phyloP scores from a whole-genome alignment of 164 flowering plant genomes.

The Piper betle region DNA sequence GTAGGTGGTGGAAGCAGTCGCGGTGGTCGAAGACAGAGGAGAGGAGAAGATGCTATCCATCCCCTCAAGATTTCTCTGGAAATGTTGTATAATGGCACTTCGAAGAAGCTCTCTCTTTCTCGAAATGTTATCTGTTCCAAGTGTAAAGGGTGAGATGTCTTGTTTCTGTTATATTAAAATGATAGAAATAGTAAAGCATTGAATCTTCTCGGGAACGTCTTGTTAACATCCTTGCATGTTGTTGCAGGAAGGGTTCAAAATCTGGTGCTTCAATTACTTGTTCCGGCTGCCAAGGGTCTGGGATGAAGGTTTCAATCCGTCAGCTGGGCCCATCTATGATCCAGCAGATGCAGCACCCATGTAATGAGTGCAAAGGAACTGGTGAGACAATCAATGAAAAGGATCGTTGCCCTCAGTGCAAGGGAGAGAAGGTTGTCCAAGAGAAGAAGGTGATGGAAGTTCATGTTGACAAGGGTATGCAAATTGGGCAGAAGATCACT shows the following conservation, averaged over 20 bases:
- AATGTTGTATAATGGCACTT: no score
- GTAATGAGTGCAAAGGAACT: constrained; percentile 78
- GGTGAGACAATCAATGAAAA: constrained; percentile 71
- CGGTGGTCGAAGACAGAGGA: no score
- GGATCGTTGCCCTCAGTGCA: constrained; percentile 76
- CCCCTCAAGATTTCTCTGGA: no score
- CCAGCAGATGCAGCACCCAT: constrained; percentile 54
- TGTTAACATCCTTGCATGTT: constrained; percentile 35
- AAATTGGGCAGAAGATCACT: constrained; percentile 70
- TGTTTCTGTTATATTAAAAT: no score
- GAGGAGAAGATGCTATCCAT: no score
- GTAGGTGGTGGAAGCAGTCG: no score
- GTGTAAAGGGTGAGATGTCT: no score
- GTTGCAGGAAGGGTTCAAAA: constrained; percentile 63
- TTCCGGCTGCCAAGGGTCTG: constrained; percentile 61
- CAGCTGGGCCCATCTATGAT: constrained; percentile 47
- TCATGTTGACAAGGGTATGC: constrained; percentile 87
- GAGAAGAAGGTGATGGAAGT: constrained; percentile 89
- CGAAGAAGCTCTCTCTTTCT: no score
- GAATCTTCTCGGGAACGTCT: constrained; percentile 8
- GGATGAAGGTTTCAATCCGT: constrained; percentile 78
- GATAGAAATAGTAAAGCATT: no score
- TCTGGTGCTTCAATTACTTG: constrained; percentile 75
- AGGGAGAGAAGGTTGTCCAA: constrained; percentile 79
- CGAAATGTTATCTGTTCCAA: no score